Percentiles rank a stretch among this genome's conserved stretches.
phyloP scores from a whole-genome alignment of 176 grass and related monocot genomes.

The Eleusine coracana region DNA sequence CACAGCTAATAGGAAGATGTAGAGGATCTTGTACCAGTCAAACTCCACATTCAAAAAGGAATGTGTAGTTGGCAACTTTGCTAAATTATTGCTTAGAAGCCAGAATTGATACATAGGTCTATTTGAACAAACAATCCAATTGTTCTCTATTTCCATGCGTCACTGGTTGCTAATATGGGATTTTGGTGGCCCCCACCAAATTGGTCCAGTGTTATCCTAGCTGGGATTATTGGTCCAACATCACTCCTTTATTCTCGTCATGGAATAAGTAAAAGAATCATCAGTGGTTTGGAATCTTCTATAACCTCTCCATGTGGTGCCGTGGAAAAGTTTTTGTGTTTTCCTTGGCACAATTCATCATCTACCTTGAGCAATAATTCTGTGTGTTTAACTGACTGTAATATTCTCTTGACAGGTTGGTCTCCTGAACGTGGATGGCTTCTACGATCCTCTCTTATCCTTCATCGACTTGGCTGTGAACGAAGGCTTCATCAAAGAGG shows the following conservation, averaged over 20 bases:
- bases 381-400: background rate
- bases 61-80: conserved; percentile 47
- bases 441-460: conserved; percentile 78
- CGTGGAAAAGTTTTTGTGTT: background rate
- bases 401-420: conserved; percentile 60
- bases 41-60: conserved; percentile 29
- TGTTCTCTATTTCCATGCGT: conserved; percentile 8
- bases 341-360: background rate
- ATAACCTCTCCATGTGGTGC: background rate
- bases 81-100: conserved; percentile 33
- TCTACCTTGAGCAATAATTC: background rate
- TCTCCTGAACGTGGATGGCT: conserved; percentile 88
- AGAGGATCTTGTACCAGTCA: conserved; percentile 46
- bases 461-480: conserved; percentile 89
- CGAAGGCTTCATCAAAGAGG: conserved; percentile 81
- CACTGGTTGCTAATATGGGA: conserved; percentile 19
- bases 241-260: background rate
- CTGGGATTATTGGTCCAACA: conserved; percentile 21
- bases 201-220: conserved; percentile 8
- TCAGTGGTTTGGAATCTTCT: background rate
- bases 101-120: conserved; percentile 8
- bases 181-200: conserved; percentile 20
- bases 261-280: background rate
- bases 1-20: conserved; percentile 45
- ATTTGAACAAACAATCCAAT: conserved; percentile 19